Evolutionary conservation across 345 rosid species (phyloP).

Genomic region (Moricandia moricandioides): DNA sequence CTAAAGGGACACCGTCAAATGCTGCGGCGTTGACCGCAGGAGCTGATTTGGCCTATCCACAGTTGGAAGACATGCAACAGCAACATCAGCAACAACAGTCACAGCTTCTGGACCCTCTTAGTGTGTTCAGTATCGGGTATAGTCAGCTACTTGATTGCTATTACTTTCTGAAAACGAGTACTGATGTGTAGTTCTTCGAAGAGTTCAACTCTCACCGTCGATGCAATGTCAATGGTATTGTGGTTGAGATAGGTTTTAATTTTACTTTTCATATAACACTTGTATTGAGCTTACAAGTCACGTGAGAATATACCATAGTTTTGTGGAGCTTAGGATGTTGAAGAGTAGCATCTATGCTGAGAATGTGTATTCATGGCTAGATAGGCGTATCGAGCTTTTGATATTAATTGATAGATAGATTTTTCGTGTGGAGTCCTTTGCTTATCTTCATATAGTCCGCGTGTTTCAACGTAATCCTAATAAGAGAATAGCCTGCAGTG

Average conservation of each 20-base stretch:
- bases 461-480: slow-evolving; percentile 3
- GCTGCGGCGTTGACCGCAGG: slow-evolving; percentile 57
- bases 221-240: not conserved
- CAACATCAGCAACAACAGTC: slow-evolving; percentile 53
- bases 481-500: not conserved
- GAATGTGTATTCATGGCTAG: not conserved
- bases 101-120: slow-evolving; percentile 80
- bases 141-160: slow-evolving; percentile 24
- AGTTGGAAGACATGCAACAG: slow-evolving; percentile 48
- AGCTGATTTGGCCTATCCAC: slow-evolving; percentile 50
- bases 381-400: not conserved
- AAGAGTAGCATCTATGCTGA: slow-evolving; percentile 1
- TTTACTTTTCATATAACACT: not conserved
- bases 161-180: not conserved
- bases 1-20: slow-evolving; percentile 65
- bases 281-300: not conserved
- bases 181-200: not conserved
- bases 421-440: not conserved
- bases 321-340: not conserved
- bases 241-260: not conserved
- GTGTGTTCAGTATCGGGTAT: slow-evolving; percentile 87
- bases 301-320: slow-evolving; percentile 4
- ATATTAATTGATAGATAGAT: not conserved
- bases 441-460: slow-evolving; percentile 1
- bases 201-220: not conserved